phyloP scores from a whole-genome alignment of 495 filamentous ascomycete genomes.

The Xylaria longipes region DNA sequence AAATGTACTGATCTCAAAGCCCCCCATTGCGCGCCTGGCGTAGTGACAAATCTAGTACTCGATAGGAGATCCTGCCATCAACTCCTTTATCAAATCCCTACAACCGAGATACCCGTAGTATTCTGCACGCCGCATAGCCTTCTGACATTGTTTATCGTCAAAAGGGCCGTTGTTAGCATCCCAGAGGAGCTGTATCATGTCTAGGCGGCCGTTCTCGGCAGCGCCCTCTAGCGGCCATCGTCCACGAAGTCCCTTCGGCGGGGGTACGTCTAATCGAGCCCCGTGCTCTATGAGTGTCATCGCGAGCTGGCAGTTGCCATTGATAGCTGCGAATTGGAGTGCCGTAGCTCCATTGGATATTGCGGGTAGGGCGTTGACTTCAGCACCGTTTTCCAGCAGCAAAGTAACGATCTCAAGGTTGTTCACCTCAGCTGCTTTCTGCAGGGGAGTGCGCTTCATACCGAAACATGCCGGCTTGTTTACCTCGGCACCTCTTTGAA shows the following conservation, averaged over 20 bases:
- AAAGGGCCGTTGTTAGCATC: slow-evolving; percentile 16
- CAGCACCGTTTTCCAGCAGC: not conserved
- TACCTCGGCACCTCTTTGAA: not conserved
- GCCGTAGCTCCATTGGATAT: not conserved
- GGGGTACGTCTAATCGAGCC: not conserved
- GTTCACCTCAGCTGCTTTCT: not conserved
- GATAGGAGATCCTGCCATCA: slow-evolving; percentile 2
- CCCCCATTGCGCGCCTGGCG: too few species aligned
- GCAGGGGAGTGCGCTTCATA: not conserved
- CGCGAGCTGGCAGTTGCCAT: not conserved
- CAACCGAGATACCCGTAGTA: slow-evolving; percentile 24
- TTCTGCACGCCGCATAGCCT: slow-evolving; percentile 29
- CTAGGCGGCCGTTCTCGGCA: slow-evolving; percentile 29
- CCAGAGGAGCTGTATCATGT: slow-evolving; percentile 32
- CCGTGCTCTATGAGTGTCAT: not conserved
- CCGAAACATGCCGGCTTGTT: not conserved
- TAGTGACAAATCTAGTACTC: too few species aligned
- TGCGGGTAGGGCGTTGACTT: not conserved
- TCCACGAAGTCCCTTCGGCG: slow-evolving; percentile 7
- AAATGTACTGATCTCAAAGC: too few species aligned
- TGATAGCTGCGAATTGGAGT: not conserved
- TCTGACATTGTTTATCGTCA: slow-evolving; percentile 20
- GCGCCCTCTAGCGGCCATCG: slow-evolving; percentile 31
- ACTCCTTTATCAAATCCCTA: slow-evolving; percentile 26
- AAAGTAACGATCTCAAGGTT: not conserved